A percentile compares a stretch with the other conserved stretches of the same genome.
Conservation (phyloP, 345 rosid species). For the Reutealis trisperma region DNA sequence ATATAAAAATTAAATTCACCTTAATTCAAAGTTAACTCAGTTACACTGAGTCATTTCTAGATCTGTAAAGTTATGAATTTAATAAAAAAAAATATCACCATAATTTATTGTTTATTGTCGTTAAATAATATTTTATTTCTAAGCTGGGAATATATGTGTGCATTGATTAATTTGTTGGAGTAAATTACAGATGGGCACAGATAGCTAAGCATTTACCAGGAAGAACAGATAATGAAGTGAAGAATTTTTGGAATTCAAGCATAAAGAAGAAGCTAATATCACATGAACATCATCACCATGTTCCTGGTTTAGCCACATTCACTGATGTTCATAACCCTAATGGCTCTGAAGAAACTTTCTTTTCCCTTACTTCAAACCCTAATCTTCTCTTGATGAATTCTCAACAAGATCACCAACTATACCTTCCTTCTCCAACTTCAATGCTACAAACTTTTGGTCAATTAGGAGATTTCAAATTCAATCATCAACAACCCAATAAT, state of each 20-base stretch:
- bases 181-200: slow-evolving; percentile 32
- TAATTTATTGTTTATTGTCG: too few species aligned
- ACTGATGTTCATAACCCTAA: slow-evolving; percentile 27
- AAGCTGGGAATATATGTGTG: too few species aligned
- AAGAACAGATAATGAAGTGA: slow-evolving; percentile 40
- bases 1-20: too few species aligned
- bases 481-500: slow-evolving; percentile 1
- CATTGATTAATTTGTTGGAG: too few species aligned
- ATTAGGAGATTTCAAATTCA: slow-evolving; percentile 39
- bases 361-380: slow-evolving; percentile 55
- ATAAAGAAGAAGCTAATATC: slow-evolving; percentile 35
- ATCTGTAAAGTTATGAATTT: too few species aligned
- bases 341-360: slow-evolving; percentile 42
- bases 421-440: slow-evolving; percentile 35
- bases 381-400: slow-evolving; percentile 37
- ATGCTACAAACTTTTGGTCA: slow-evolving; percentile 53
- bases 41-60: too few species aligned
- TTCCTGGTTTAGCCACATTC: slow-evolving; percentile 42
- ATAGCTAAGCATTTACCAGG: slow-evolving; percentile 39
- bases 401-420: slow-evolving; percentile 38
- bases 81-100: too few species aligned
- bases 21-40: neutral
- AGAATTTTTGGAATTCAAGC: slow-evolving; percentile 41
- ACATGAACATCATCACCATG: slow-evolving; percentile 6
- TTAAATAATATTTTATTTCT: too few species aligned